Evolutionary conservation across 1,284 basidiomycete species (phyloP), one percentile per base, ranked within the genome.

Genomic region (Porphyrellus sp.): DNA sequence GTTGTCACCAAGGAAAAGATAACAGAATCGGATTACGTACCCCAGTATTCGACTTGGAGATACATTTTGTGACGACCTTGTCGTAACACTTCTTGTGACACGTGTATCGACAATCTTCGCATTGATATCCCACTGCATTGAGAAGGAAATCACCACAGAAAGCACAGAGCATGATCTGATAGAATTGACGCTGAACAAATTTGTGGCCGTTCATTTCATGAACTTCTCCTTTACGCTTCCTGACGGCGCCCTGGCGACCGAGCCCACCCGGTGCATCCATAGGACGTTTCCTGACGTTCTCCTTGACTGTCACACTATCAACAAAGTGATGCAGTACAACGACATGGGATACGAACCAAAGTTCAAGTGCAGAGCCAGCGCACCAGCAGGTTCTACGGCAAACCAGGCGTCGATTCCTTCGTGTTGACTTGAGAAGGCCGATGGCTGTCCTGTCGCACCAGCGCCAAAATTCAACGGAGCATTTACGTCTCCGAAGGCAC

Each of bases 131-230:
- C 54, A 92, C 82, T 4, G 94, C 97, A 58, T 99, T 98, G 70
- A 98, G 88, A 59, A 99, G 78, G 76, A 99, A 97, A 65, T 99
- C 96, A 72, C 86, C 89, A 75, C 97, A 99, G 70, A 98, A 93
- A 1, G 97, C 97, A 70, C 97, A 99, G 52, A 98, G 83, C 77
- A 99, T 97, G 67, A 97, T 86, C 72, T 98, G 95, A 73, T 98
- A 99, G 77, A 99, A 99, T 72, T 99, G 97, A 49, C 89, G 85
- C 65, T 94, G 91, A 48, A 99, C 82, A 68, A 99, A 99, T 72
- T 97, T 93, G 78, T 99, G 97, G 5, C 97, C 97, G 68, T 99
- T 99, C 91, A 98, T 98, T 74, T 98, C 95, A 73, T 97, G 93
- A 12, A 99, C 90, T 73, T 99, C 96, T 63, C 90, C 96, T 75